Conservation (phyloP, 2,329 filamentous ascomycete species). For the Hypoxylon sp. region DNA sequence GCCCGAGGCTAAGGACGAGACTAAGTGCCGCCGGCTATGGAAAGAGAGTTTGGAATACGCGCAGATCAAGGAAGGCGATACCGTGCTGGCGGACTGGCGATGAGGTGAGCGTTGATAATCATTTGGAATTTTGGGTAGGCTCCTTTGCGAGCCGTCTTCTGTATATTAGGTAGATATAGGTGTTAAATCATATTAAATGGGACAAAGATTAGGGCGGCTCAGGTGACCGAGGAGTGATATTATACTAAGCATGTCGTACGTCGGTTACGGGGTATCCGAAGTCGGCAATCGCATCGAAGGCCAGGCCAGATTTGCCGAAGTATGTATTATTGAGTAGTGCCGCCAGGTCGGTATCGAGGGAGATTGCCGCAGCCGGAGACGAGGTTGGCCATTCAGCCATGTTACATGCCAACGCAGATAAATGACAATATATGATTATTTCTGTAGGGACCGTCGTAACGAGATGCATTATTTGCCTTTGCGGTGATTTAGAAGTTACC, state of each 20-base stretch:
- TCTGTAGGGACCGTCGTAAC: constrained; percentile 42
- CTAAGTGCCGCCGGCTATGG: constrained; percentile 40
- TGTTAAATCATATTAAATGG: constrained; percentile 12
- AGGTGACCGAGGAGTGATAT: constrained; percentile 8
- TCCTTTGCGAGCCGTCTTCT: constrained; percentile 1
- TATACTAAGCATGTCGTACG: constrained; percentile 2
- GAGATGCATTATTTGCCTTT: constrained; percentile 20
- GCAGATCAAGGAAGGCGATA: constrained; percentile 41
- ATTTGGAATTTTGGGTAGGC: constrained; percentile 3
- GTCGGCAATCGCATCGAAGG: constrained; percentile 28
- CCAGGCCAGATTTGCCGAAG: constrained; percentile 37
- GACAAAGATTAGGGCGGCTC: constrained; percentile 9
- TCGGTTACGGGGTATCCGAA: constrained; percentile 15
- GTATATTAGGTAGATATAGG: constrained; percentile 1
- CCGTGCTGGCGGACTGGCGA: constrained; percentile 39
- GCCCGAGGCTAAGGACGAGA: constrained; percentile 43
- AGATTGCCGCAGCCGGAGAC: constrained; percentile 28
- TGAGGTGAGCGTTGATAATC: constrained; percentile 25
- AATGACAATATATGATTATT: constrained; percentile 13
- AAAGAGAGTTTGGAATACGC: constrained; percentile 38
- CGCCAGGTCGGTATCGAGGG: constrained; percentile 44
- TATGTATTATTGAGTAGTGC: constrained; percentile 41
- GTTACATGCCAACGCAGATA: constrained; percentile 35
- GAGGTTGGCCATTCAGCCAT: constrained; percentile 22
- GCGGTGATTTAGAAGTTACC: constrained; percentile 10